Evolutionary conservation across 139 green algal species (phyloP).

Genomic region (Chlorella vulgaris): DNA sequence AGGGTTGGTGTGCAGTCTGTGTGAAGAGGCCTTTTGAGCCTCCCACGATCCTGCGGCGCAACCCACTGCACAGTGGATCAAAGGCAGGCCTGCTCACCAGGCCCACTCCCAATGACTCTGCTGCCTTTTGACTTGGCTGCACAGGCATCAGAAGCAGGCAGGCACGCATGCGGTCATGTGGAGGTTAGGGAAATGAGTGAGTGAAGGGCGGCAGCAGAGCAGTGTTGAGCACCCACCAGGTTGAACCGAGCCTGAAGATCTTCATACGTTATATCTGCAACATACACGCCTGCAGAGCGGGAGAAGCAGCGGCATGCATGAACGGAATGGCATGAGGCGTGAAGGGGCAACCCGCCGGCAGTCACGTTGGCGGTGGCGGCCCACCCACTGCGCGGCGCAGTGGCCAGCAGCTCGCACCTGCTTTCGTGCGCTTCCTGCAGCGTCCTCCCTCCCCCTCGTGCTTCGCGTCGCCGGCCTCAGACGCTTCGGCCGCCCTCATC

Average conservation of each 20-base stretch:
- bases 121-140: constrained; percentile 28
- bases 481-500: too few species aligned
- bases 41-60: too few species aligned
- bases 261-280: constrained; percentile 19
- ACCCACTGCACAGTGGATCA: neutral
- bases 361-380: too few species aligned
- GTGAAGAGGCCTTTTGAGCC: too few species aligned
- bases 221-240: constrained; percentile 16
- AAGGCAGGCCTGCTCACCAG: neutral
- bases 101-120: constrained; percentile 10
- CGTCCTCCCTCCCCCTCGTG: too few species aligned
- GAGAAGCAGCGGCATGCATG: neutral
- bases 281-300: constrained; percentile 1
- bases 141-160: neutral
- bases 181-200: too few species aligned
- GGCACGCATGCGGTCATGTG: too few species aligned
- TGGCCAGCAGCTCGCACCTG: too few species aligned
- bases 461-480: too few species aligned
- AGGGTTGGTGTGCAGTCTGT: neutral
- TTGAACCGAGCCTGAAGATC: constrained; percentile 12
- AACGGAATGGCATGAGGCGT: neutral
- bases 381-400: too few species aligned
- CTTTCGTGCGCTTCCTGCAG: too few species aligned
- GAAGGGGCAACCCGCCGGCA: too few species aligned
- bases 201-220: neutral